Conservation (phyloP, 768 basidiomycete species). For the Mycena vitilis region DNA sequence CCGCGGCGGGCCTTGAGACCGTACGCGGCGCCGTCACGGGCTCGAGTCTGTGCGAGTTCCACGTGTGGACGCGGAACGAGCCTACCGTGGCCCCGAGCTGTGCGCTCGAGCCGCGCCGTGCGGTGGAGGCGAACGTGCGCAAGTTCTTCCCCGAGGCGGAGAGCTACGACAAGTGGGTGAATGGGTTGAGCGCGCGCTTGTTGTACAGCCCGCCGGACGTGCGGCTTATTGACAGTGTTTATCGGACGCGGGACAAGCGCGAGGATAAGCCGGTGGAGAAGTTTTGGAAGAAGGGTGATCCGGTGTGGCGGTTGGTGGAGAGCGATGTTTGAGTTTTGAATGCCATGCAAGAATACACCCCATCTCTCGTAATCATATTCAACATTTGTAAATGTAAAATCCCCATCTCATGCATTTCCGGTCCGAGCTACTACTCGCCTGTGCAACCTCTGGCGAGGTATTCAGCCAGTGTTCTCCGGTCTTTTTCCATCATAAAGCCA, state of each 20-base stretch:
- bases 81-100: not conserved
- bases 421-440: too few species aligned
- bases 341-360: too few species aligned
- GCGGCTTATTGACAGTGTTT: slow-evolving; percentile 34
- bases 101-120: slow-evolving; percentile 17
- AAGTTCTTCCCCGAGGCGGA: slow-evolving; percentile 19
- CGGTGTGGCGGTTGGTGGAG: slow-evolving; percentile 27
- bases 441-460: too few species aligned
- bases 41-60: slow-evolving; percentile 28
- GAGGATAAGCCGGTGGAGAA: slow-evolving; percentile 7
- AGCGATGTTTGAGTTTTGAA: slow-evolving; percentile 17
- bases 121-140: slow-evolving; percentile 18
- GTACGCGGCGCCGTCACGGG: slow-evolving; percentile 17
- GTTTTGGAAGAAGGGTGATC: slow-evolving; percentile 26
- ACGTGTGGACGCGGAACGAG: slow-evolving; percentile 5
- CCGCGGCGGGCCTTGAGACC: slow-evolving; percentile 16
- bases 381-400: too few species aligned
- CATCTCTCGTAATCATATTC: too few species aligned
- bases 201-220: slow-evolving; percentile 31
- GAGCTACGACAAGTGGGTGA: slow-evolving; percentile 18
- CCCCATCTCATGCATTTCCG: too few species aligned
- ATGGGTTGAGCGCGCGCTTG: slow-evolving; percentile 24
- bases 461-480: too few species aligned
- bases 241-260: slow-evolving; percentile 33
- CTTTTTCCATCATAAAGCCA: too few species aligned